A percentile compares a stretch with the other conserved stretches of the same genome.
Conservation (phyloP, 83 land plant species). For the Picea abies region DNA sequence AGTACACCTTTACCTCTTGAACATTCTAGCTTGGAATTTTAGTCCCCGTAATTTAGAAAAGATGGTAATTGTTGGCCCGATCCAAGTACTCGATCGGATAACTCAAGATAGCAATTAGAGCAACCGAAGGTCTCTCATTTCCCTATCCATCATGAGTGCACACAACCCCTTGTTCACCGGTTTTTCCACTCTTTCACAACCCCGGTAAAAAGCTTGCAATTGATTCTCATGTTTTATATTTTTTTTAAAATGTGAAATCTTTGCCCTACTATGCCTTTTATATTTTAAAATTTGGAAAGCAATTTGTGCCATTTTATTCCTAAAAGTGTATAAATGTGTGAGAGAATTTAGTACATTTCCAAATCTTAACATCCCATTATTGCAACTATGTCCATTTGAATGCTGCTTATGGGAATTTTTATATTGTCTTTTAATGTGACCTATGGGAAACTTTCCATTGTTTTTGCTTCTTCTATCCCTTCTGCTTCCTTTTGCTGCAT, state of each 20-base stretch:
- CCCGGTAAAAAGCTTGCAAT: background rate
- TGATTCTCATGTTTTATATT: background rate
- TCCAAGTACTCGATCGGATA: no score
- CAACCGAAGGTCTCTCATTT: constrained; percentile 85
- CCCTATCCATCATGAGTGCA: constrained; percentile 81
- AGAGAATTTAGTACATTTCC: background rate
- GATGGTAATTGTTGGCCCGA: no score
- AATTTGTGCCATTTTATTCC: background rate
- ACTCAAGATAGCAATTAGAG: constrained; percentile 92
- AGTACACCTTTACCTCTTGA: no score
- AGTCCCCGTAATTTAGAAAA: no score
- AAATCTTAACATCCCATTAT: background rate
- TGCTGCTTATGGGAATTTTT: no score
- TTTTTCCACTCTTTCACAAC: background rate
- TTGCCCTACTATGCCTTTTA: background rate
- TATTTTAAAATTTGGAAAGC: background rate
- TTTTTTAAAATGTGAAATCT: background rate
- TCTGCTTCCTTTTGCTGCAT: no score
- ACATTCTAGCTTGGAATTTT: no score
- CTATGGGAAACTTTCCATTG: no score
- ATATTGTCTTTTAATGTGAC: no score
- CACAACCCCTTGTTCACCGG: constrained; percentile 98
- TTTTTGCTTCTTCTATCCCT: no score
- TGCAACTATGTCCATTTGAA: no score
- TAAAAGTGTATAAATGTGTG: background rate